phyloP scores from a whole-genome alignment of 306 rosid genomes.

The Crotalaria pallida region DNA sequence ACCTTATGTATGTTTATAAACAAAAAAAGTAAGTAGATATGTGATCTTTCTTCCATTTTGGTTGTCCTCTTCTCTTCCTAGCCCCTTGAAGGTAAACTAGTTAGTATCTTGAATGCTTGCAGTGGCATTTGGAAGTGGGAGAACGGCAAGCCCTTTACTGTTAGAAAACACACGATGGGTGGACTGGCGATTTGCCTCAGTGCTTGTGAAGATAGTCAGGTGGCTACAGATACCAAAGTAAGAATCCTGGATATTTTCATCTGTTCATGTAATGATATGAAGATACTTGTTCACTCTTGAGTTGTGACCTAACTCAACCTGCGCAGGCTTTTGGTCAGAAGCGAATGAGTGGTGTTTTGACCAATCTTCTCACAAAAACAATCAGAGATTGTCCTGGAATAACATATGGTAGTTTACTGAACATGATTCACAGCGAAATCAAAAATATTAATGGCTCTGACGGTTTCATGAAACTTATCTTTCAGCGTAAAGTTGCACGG shows the following conservation, averaged over 20 bases:
- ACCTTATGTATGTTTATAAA: constrained; percentile 39
- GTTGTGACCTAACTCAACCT: not conserved
- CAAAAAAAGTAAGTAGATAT: constrained; percentile 25
- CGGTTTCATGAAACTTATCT: not conserved
- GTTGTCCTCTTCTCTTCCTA: not conserved
- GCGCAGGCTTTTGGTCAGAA: constrained; percentile 40
- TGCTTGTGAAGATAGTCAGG: constrained; percentile 60
- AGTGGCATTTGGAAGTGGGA: not conserved
- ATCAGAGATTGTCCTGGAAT: not conserved
- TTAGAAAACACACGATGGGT: not conserved
- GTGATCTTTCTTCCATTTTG: constrained; percentile 18
- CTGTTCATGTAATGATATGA: not conserved
- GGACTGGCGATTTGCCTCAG: constrained; percentile 34
- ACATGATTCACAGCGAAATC: constrained; percentile 8
- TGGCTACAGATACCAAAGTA: constrained; percentile 63
- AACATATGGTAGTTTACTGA: constrained; percentile 38
- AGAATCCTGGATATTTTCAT: not conserved
- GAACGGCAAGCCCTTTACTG: not conserved
- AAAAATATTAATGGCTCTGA: constrained; percentile 8
- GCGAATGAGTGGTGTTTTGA: constrained; percentile 53
- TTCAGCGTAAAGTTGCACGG: constrained; percentile 35
- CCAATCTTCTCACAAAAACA: constrained; percentile 34
- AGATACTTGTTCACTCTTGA: not conserved
- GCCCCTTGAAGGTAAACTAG: constrained; percentile 23
- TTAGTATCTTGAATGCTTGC: not conserved